Percentiles rank a stretch among this genome's conserved stretches.
phyloP scores from a whole-genome alignment of 352 stramenopile genomes.

The Phytophthora meadii region DNA sequence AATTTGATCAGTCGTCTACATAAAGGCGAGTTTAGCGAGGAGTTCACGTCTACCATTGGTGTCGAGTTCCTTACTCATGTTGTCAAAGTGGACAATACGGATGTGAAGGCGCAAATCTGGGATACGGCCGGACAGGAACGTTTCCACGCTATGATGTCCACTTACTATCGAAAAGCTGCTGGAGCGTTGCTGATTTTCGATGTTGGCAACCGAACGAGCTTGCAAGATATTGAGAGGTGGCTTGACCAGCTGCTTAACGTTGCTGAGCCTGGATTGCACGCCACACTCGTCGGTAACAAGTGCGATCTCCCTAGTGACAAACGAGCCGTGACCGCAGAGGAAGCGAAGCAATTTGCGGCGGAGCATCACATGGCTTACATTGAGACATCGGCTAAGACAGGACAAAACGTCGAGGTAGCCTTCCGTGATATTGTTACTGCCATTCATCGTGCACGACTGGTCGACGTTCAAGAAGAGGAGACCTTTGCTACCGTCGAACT shows the following conservation, averaged over 20 bases:
- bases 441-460: constrained; percentile 55
- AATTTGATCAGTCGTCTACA: constrained; percentile 84
- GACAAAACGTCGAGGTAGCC: constrained; percentile 63
- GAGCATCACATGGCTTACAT: constrained; percentile 80
- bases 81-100: constrained; percentile 67
- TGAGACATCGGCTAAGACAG: constrained; percentile 84
- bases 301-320: constrained; percentile 56
- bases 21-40: constrained; percentile 85
- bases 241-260: constrained; percentile 79
- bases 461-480: constrained; percentile 38
- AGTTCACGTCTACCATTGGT: constrained; percentile 87
- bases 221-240: constrained; percentile 70
- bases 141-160: constrained; percentile 91
- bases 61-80: constrained; percentile 90
- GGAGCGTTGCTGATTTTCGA: constrained; percentile 85
- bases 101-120: constrained; percentile 91
- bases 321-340: constrained; percentile 57
- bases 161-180: constrained; percentile 88
- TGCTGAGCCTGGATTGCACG: constrained; percentile 71
- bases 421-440: constrained; percentile 67
- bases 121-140: constrained; percentile 88
- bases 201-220: constrained; percentile 59
- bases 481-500: constrained; percentile 48
- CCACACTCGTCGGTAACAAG: constrained; percentile 81
- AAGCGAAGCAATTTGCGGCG: constrained; percentile 72